phyloP scores from a whole-genome alignment of 2,329 filamentous ascomycete genomes.

The Arthrobotrys sphaeroides region DNA sequence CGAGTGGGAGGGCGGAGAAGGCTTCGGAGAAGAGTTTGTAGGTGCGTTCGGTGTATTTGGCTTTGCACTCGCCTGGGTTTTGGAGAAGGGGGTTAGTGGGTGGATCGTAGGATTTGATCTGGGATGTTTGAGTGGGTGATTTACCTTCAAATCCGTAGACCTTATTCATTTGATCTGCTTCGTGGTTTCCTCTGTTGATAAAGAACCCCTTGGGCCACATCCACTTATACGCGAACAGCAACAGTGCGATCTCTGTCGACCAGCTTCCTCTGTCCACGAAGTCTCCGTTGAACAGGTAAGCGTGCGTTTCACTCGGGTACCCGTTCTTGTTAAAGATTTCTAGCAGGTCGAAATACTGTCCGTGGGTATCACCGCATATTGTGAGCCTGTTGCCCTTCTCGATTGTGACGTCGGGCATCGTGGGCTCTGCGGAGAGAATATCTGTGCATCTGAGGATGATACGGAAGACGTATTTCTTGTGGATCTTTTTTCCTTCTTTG shows the following conservation, averaged over 20 bases:
- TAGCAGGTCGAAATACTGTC: conserved; percentile 96
- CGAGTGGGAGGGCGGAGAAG: conserved; percentile 91
- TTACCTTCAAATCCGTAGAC: conserved; percentile 87
- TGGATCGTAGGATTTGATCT: neutral
- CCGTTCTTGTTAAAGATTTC: conserved; percentile 95
- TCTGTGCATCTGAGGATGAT: conserved; percentile 91
- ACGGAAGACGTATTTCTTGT: conserved; percentile 96
- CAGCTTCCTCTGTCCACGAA: conserved; percentile 98
- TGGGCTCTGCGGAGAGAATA: conserved; percentile 88
- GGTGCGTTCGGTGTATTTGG: conserved; percentile 93
- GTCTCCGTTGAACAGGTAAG: conserved; percentile 97
- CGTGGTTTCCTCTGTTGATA: conserved; percentile 97
- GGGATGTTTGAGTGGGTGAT: neutral
- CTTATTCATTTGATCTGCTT: conserved; percentile 99
- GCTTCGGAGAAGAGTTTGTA: conserved; percentile 99
- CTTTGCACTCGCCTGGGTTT: conserved; percentile 82
- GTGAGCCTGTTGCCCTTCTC: conserved; percentile 81
- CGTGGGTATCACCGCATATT: conserved; percentile 96
- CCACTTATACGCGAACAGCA: conserved; percentile 98
- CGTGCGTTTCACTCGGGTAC: conserved; percentile 82
- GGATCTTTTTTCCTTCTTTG: conserved; percentile 93
- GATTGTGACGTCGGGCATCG: conserved; percentile 93
- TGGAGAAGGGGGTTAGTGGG: neutral
- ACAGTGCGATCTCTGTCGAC: conserved; percentile 94
- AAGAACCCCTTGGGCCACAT: conserved; percentile 86